phyloP scores from a whole-genome alignment of 1,284 basidiomycete genomes.

The Fomitopsis betulina region DNA sequence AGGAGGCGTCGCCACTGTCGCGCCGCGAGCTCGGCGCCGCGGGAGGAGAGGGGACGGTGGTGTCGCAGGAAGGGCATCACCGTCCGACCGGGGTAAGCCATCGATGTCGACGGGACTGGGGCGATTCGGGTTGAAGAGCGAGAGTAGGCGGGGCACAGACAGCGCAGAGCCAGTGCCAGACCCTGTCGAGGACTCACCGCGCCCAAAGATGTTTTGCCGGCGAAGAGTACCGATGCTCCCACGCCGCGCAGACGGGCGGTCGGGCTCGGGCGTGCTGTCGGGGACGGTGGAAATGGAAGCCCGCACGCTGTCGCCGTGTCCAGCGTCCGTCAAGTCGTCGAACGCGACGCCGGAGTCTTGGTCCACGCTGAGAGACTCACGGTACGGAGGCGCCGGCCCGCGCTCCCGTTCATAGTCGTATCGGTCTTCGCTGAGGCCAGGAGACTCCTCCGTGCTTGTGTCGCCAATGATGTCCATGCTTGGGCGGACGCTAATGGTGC shows the following conservation, averaged over 20 bases:
- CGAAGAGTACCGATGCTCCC: not conserved
- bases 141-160: conserved; percentile 3
- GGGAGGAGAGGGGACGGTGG: conserved; percentile 10
- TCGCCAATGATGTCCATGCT: conserved; percentile 22
- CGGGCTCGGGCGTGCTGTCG: not conserved
- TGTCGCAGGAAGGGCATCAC: not conserved
- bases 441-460: conserved; percentile 8
- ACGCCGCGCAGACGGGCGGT: not conserved
- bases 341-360: conserved; percentile 11
- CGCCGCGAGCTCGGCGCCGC: conserved; percentile 5
- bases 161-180: not conserved
- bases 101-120: not conserved
- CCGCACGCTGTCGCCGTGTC: not conserved
- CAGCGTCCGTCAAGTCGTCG: conserved; percentile 1
- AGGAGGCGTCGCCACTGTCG: conserved; percentile 9
- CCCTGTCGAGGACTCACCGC: conserved; percentile 1
- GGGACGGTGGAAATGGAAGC: not conserved
- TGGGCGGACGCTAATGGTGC: conserved; percentile 6
- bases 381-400: conserved; percentile 63
- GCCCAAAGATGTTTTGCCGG: conserved; percentile 4
- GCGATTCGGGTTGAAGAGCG: conserved; percentile 21
- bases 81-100: not conserved
- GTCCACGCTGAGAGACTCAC: conserved; percentile 41
- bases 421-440: not conserved
- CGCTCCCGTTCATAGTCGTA: conserved; percentile 28